Percentiles rank a stretch among this genome's conserved stretches.
These are phyloP conservation scores for Bertia moriformis DNA, from an alignment of 2,329 filamentous ascomycete species.

Conservation along the genomic window DNA sequence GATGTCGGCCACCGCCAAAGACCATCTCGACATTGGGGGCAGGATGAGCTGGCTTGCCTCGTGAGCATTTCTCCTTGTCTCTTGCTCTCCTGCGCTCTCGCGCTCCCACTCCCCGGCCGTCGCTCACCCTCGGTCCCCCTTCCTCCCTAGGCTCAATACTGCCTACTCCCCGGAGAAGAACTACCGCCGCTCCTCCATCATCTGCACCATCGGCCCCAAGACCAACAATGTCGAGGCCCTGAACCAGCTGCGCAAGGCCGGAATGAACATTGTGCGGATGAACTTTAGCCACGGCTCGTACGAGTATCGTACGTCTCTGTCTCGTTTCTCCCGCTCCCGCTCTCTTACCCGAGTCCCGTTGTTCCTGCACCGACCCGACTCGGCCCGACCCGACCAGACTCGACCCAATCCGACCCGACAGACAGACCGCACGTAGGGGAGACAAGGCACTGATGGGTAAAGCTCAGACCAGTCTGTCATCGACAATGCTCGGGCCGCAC, in stretches of 20 bases:
- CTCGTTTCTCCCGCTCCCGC: constrained; percentile 10
- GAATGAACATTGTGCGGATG: constrained; percentile 80
- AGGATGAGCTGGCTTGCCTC: constrained; percentile 46
- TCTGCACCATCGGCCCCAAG: constrained; percentile 98
- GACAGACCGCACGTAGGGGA: too few relatives aligned
- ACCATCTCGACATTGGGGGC: constrained; percentile 69
- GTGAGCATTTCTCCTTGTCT: too few relatives aligned
- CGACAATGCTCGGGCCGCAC: constrained; percentile 62
- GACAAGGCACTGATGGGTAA: too few relatives aligned
- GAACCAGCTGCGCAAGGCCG: constrained; percentile 77
- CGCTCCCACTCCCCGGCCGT: too few relatives aligned
- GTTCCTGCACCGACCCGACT: too few relatives aligned
- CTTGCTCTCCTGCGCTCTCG: too few relatives aligned
- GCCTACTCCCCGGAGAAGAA: constrained; percentile 75
- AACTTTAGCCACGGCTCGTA: constrained; percentile 95
- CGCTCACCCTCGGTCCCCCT: too few relatives aligned
- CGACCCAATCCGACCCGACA: too few relatives aligned
- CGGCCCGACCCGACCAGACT: too few relatives aligned
- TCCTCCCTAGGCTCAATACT: constrained; percentile 71
- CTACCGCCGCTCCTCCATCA: constrained; percentile 94
- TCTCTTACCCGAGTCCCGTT: not conserved
- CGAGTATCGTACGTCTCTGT: constrained; percentile 97
- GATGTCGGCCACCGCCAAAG: constrained; percentile 57
- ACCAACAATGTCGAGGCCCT: constrained; percentile 96
- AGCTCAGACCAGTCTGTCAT: too few relatives aligned